Evolutionary conservation across 2,329 filamentous ascomycete genomes (phyloP), one percentile per base, ranked within the genome.

Genomic region (Plenodomus lindquistii): DNA sequence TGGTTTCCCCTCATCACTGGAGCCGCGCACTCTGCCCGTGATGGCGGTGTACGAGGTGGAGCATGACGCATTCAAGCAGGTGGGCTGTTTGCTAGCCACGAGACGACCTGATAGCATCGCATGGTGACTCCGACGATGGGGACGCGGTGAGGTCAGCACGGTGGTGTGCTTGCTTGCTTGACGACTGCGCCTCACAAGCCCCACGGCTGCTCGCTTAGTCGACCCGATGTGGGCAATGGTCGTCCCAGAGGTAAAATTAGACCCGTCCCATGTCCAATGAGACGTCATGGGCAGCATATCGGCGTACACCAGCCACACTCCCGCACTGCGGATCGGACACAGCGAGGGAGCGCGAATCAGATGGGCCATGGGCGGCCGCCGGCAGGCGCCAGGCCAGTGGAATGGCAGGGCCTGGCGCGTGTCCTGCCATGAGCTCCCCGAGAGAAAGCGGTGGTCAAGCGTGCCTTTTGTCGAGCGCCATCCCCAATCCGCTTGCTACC

Each of bases 391-490:
- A 48, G 37, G 57, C 34, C 36, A 50, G 54, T 47, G 54, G 57
- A 46, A 55, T 55, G 55, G 50, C 47, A 50, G 45, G 46, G 41
- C 35, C 17, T 37, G 35, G 9, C 37, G 40, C 49, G 50, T n/a
- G 41, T 54, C 49, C 44, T 45, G 45, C 50, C 50, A 51, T 55
- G 54, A 42, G 22, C 48, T 50, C 51, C 57, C 57, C 60, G 59
- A 63, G 60, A 55, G 56, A 64, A 31, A 65, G 65, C 65, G 65
- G 63, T 68, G 57, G 57, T 62, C 52, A 52, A 59, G 61, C 50
- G 55, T 49, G 58, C 60, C 44, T 55, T 50, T 60, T 48, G 43
- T 56, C 48, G 54, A 52, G 51, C 52, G 41, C 40, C 44, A 54
- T 63, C 51, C 61, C 57, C 40, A 52, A 60, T 59, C 57, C 67